Evolutionary conservation across 139 green algal species (phyloP).

Genomic region (Zygnema cylindricum): DNA sequence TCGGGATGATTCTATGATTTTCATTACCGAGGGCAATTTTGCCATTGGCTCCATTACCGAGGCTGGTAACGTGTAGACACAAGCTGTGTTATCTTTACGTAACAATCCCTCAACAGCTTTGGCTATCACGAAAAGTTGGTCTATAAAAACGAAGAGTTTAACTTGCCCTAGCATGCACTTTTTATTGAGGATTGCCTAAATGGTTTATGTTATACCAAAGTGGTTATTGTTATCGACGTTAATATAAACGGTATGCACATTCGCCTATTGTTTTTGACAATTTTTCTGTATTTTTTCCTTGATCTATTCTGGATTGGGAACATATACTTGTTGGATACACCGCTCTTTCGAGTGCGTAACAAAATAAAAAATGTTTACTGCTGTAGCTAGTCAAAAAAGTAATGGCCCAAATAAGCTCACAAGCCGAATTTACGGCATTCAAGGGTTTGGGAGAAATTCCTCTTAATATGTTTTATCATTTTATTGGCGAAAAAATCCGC

Average conservation of each 20-base stretch:
- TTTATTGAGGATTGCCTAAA: neutral
- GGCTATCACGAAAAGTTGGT: neutral
- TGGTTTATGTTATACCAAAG: neutral
- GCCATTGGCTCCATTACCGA: neutral
- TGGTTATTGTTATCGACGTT: neutral
- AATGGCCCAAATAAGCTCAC: neutral
- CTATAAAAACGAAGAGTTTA: slow-evolving; percentile 18
- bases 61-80: neutral
- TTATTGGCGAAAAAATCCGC: slow-evolving; percentile 8
- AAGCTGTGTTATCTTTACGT: neutral
- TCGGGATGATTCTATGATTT: neutral
- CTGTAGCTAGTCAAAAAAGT: neutral
- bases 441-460: slow-evolving; percentile 4
- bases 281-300: neutral
- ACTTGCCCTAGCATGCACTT: neutral
- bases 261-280: neutral
- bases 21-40: slow-evolving; percentile 8
- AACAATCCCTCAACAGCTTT: neutral
- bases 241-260: slow-evolving; percentile 6
- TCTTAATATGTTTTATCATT: neutral
- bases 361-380: neutral
- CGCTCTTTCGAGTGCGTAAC: slow-evolving; percentile 5
- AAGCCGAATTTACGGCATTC: neutral
- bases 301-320: neutral
- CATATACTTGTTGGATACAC: neutral